Conservation (phyloP, 139 green algal genomes). For the Chlorella vulgaris region DNA sequence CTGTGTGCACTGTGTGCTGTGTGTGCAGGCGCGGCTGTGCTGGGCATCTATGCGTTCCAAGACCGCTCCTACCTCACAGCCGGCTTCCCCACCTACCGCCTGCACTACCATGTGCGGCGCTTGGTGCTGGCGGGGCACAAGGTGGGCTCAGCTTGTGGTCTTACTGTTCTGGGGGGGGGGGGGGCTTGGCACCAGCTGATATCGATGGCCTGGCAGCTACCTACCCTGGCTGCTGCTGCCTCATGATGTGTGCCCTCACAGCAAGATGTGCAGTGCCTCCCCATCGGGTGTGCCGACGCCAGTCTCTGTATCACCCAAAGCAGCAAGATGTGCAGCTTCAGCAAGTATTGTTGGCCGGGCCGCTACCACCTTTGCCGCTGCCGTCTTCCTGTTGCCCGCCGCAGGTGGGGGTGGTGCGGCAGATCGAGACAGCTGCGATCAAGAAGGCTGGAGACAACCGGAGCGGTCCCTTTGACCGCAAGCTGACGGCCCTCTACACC, state of each 20-base stretch:
- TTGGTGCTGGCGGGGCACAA: constrained; percentile 28
- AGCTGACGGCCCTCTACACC: constrained; percentile 87
- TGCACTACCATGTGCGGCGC: constrained; percentile 71
- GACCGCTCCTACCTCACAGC: constrained; percentile 86
- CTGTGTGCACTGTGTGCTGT: neutral
- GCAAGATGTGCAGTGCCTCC: no score
- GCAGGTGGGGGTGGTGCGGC: constrained; percentile 81
- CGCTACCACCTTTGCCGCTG: no score
- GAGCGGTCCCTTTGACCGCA: constrained; percentile 72
- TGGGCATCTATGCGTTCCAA: constrained; percentile 64
- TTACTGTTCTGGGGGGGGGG: no score
- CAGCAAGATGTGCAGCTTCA: no score
- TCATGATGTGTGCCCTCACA: neutral
- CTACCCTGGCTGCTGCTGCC: neutral
- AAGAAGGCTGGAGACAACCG: constrained; percentile 74
- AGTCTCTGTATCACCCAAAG: no score
- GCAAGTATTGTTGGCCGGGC: no score
- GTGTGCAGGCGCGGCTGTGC: constrained; percentile 2
- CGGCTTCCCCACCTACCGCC: constrained; percentile 76
- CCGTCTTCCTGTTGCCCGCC: constrained; percentile 1
- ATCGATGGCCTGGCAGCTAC: no score
- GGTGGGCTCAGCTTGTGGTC: neutral
- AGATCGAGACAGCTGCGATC: constrained; percentile 84
- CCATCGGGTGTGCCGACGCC: no score
- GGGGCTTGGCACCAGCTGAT: no score